Percentiles rank a stretch among this genome's conserved stretches.
Conservation (phyloP, 1,284 basidiomycete genomes). For the Microbotryum scabiosae region DNA sequence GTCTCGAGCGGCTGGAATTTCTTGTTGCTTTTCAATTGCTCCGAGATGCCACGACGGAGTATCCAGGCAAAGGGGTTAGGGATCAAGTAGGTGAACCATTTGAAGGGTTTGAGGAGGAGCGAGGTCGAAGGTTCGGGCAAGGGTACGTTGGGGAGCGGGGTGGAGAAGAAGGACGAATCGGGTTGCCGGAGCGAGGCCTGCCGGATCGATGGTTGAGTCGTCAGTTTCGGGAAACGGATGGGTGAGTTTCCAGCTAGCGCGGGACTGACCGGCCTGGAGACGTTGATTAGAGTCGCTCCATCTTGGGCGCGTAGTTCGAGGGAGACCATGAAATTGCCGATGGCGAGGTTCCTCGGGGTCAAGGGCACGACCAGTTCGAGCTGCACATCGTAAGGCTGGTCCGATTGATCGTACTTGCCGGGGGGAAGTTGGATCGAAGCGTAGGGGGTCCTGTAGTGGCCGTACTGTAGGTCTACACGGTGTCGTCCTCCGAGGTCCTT, state of each 20-base stretch:
- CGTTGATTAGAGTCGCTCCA: conserved; percentile 6
- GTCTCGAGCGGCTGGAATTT: neutral
- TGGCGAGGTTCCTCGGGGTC: conserved; percentile 12
- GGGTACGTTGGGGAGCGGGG: conserved; percentile 6
- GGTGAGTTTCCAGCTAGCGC: too few species aligned
- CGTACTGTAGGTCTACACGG: too few species aligned
- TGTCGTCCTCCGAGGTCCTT: too few species aligned
- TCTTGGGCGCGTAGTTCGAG: conserved; percentile 12
- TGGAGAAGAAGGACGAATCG: conserved; percentile 9
- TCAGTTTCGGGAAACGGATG: neutral
- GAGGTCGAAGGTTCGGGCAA: conserved; percentile 6
- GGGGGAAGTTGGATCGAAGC: too few species aligned
- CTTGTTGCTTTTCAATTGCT: too few species aligned
- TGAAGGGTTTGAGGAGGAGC: neutral
- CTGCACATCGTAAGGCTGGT: conserved; percentile 17
- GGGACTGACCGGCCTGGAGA: conserved; percentile 14
- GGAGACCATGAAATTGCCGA: conserved; percentile 28
- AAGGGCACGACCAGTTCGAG: conserved; percentile 20
- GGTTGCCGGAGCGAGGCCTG: neutral
- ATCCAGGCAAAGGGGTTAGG: neutral
- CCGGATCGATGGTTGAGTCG: neutral
- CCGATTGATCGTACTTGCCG: neutral
- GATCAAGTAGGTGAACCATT: neutral
- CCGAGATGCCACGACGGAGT: too few species aligned
- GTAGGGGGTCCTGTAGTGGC: too few species aligned